Base-by-base conservation (phyloP, 1,139 yeast genomes). In the Entelexis sorbosivorans region DNA sequence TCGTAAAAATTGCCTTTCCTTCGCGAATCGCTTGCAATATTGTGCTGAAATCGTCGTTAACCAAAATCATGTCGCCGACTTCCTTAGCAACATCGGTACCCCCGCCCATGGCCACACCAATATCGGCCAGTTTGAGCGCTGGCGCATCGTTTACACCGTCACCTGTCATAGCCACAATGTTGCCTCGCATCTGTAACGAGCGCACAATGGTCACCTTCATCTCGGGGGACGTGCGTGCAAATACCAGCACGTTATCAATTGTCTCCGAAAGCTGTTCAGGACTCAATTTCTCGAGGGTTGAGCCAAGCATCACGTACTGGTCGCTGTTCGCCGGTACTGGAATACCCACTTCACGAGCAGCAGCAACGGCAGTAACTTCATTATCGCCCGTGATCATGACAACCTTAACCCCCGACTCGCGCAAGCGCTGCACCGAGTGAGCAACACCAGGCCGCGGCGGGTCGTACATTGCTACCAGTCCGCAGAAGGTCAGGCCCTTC, bases 71-170 rank as follows among this genome's bases (percentile, higher is more conserved):
- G 67, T 91, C 98, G 5, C 96, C 88, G 0, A 97, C 97, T 67
- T 91, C 98, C 64, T 91, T 91, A 47, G 98, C 98, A 47, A 91
- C 98, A 67, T 91, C 98, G 0, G 98, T 91, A 54, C 98, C 98
- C 69, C 84, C 79, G 56, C 98, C 98, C 98, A 91, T 91, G 32
- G 95, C 83, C 61, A 91, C 89, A 61, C 98, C 98, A 61, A 91
- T 93, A 67, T 91, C 96, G 2, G 98, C 98, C 63, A 89, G 74
- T 66, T 91, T 91, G 62, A 91, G 76, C 5, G 98, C 97, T n/a
- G 98, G 98, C 0, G 98, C 96, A 69, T 91, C 98, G 65, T 91
- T 91, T 28, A 91, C 98, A 69, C 98, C 98, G 68, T 91, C 98
- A 59, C 98, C 98, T 11, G 97, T 91, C 98, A 91, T 91, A 39